A percentile compares a stretch with the other conserved stretches of the same genome.
Conservation (phyloP, 2,329 filamentous ascomycete species). For the Fusarium concolor region DNA sequence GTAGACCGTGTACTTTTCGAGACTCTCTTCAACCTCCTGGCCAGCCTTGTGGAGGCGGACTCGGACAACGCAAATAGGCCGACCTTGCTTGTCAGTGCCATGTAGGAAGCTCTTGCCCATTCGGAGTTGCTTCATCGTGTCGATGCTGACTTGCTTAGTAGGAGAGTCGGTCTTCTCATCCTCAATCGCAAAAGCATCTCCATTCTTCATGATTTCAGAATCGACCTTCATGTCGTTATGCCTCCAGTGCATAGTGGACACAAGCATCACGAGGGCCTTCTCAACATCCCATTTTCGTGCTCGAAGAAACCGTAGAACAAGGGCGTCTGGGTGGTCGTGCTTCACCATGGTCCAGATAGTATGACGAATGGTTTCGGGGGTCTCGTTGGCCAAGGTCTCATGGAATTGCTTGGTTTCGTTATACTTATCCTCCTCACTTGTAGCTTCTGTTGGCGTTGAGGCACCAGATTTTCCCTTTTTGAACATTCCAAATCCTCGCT, state of each 20-base stretch:
- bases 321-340: slow-evolving; percentile 90
- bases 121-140: slow-evolving; percentile 85
- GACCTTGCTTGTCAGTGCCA: slow-evolving; percentile 83
- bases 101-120: slow-evolving; percentile 96
- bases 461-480: slow-evolving; percentile 60
- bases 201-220: slow-evolving; percentile 83
- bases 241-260: slow-evolving; percentile 95
- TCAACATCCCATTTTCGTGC: slow-evolving; percentile 97
- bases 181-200: slow-evolving; percentile 75
- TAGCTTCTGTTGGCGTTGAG: slow-evolving; percentile 56
- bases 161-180: slow-evolving; percentile 67
- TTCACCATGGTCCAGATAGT: slow-evolving; percentile 96
- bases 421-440: slow-evolving; percentile 83
- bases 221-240: slow-evolving; percentile 86
- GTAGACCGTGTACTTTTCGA: slow-evolving; percentile 93
- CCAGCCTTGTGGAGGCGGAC: slow-evolving; percentile 84
- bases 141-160: slow-evolving; percentile 74
- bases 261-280: slow-evolving; percentile 91
- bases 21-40: slow-evolving; percentile 82
- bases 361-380: slow-evolving; percentile 80
- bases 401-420: slow-evolving; percentile 89
- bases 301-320: slow-evolving; percentile 83
- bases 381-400: slow-evolving; percentile 79
- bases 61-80: slow-evolving; percentile 88
- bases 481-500: slow-evolving; percentile 74